Evolutionary conservation across 257 asterid genomes (phyloP).

Genomic region (Rehmannia glutinosa): DNA sequence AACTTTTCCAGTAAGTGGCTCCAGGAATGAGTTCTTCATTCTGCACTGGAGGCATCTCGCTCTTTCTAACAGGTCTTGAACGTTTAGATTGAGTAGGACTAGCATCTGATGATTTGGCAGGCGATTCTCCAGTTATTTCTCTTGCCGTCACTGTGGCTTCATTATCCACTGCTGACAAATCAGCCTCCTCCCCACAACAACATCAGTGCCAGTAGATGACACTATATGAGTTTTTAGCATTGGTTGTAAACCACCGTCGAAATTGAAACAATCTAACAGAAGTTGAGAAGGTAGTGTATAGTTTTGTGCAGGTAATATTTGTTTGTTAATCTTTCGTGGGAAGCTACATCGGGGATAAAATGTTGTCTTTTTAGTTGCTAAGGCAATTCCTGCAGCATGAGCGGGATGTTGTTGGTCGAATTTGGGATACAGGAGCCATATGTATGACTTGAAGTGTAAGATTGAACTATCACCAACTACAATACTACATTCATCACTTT

Average conservation of each 20-base stretch:
- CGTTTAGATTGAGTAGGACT: constrained; percentile 43
- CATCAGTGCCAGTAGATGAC: constrained; percentile 64
- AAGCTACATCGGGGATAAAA: constrained; percentile 46
- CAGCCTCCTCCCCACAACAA: constrained; percentile 72
- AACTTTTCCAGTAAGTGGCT: constrained; percentile 82
- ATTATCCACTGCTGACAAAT: constrained; percentile 30
- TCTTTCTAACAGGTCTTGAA: constrained; percentile 61
- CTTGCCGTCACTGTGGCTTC: constrained; percentile 31
- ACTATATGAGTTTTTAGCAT: constrained; percentile 34
- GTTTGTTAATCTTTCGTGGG: constrained; percentile 35
- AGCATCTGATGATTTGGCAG: constrained; percentile 31
- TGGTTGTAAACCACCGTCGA: constrained; percentile 38
- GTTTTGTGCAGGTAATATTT: constrained; percentile 47
- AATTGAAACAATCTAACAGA: constrained; percentile 71
- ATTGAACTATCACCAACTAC: constrained; percentile 22
- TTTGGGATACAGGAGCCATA: constrained; percentile 60
- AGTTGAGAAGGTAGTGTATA: constrained; percentile 55
- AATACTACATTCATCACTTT: constrained; percentile 25
- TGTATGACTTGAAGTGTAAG: constrained; percentile 25
- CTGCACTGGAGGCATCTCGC: constrained; percentile 88
- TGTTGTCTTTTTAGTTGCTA: constrained; percentile 33
- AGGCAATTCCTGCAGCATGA: constrained; percentile 38
- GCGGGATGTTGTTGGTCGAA: constrained; percentile 39
- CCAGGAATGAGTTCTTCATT: constrained; percentile 81
- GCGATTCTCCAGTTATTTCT: constrained; percentile 37